Percentiles rank a stretch among this genome's conserved stretches.
These are phyloP conservation scores for Russula virescens DNA, from an alignment of 768 basidiomycete genomes.

Conservation along the genomic window DNA sequence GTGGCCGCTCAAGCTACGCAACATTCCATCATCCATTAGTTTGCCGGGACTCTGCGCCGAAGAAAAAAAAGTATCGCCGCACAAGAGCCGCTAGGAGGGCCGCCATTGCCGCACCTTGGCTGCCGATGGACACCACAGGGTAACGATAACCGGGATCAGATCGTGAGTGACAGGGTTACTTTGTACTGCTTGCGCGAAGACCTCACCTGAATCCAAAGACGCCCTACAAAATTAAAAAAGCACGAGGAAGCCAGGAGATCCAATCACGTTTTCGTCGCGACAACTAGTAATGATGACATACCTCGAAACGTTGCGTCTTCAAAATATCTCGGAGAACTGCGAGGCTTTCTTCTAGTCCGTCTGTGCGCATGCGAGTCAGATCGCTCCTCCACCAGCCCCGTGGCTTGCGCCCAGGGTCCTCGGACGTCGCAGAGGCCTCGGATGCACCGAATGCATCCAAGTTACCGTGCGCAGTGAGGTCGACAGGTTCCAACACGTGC, in stretches of 20 bases:
- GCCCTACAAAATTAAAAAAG: conserved; percentile 44
- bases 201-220: conserved; percentile 72
- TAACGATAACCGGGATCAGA: conserved; percentile 10
- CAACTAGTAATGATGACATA: conserved; percentile 32
- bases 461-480: conserved; percentile 37
- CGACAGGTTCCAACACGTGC: conserved; percentile 57
- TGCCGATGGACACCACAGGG: conserved; percentile 27
- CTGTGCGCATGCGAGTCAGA: conserved; percentile 43
- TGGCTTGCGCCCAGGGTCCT: conserved; percentile 50
- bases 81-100: conserved; percentile 66
- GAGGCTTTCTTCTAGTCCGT: conserved; percentile 57
- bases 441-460: conserved; percentile 38
- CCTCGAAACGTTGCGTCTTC: conserved; percentile 57
- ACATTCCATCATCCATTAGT: conserved; percentile 4
- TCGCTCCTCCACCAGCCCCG: conserved; percentile 70
- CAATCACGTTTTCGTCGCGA: background rate
- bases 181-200: background rate
- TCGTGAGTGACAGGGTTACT: too few species aligned
- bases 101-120: conserved; percentile 77
- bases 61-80: conserved; percentile 27
- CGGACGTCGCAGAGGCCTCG: conserved; percentile 31
- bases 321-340: conserved; percentile 50
- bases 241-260: conserved; percentile 2
- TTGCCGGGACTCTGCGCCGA: background rate
- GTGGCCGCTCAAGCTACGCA: conserved; percentile 48